Percentiles rank a stretch among this genome's conserved stretches.
Conservation (phyloP, 2,329 filamentous ascomycete genomes). For the Stylonectria norvegica region DNA sequence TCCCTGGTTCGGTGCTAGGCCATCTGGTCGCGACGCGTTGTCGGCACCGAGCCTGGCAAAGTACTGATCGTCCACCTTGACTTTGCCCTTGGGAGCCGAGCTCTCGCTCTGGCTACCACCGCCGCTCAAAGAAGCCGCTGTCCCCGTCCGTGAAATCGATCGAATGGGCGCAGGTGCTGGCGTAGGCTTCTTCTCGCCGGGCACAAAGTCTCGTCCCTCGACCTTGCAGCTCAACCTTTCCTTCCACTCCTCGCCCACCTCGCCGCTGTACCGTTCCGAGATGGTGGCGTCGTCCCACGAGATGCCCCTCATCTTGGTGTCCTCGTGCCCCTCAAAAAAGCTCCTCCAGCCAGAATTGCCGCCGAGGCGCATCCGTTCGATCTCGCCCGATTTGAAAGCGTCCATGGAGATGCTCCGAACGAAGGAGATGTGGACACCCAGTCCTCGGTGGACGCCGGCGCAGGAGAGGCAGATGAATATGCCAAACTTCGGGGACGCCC, state of each 20-base stretch:
- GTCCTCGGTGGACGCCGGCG: conserved; percentile 87
- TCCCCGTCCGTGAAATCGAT: conserved; percentile 37
- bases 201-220: conserved; percentile 82
- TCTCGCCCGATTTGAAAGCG: conserved; percentile 90
- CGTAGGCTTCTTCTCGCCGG: conserved; percentile 57
- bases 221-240: conserved; percentile 83
- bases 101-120: conserved; percentile 42
- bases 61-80: conserved; percentile 78
- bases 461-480: conserved; percentile 98
- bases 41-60: conserved; percentile 81
- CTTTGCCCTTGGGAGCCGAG: conserved; percentile 42
- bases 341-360: conserved; percentile 84
- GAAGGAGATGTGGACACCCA: conserved; percentile 98
- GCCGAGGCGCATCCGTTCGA: conserved; percentile 87
- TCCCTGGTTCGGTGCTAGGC: conserved; percentile 80
- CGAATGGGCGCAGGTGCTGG: conserved; percentile 29
- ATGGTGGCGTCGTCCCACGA: conserved; percentile 86
- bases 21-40: conserved; percentile 72
- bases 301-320: conserved; percentile 63
- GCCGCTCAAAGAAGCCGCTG: conserved; percentile 39
- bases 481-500: conserved; percentile 95
- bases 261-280: conserved; percentile 83
- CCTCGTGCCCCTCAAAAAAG: conserved; percentile 76
- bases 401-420: conserved; percentile 98
- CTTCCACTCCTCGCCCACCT: conserved; percentile 93